Conservation (phyloP, 83 land plant genomes). For the Picea engelmannii region DNA sequence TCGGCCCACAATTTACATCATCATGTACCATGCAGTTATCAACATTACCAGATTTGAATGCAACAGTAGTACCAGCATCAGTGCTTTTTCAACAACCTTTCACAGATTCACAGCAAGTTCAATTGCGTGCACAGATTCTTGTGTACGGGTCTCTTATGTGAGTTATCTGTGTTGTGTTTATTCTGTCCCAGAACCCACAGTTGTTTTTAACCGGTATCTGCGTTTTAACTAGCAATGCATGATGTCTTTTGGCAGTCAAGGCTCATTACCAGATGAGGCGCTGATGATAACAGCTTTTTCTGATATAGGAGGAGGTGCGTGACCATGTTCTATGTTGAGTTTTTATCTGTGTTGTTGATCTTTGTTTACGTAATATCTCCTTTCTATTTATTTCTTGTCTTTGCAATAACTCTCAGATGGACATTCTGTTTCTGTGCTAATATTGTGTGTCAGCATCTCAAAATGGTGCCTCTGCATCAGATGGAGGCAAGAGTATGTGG, state of each 20-base stretch:
- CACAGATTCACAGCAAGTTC: conserved; percentile 76
- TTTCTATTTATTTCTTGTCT: not conserved
- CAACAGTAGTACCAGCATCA: no score
- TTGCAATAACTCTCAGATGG: not conserved
- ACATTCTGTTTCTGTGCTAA: not conserved
- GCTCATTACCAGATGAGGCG: conserved; percentile 78
- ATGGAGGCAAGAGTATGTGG: conserved; percentile 64
- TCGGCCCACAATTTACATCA: conserved; percentile 23
- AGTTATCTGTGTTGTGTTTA: conserved; percentile 20
- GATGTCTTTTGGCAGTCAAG: conserved; percentile 58
- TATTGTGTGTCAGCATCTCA: conserved; percentile 10
- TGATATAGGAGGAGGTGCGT: conserved; percentile 44
- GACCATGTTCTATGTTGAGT: not conserved
- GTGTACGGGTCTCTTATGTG: conserved; percentile 90
- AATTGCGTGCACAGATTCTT: conserved; percentile 85
- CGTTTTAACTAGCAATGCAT: not conserved
- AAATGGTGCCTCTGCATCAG: conserved; percentile 17
- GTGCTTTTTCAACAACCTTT: conserved; percentile 58
- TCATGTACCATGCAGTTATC: conserved; percentile 24
- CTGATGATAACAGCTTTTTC: conserved; percentile 86
- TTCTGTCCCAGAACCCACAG: not conserved
- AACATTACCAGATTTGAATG: not conserved
- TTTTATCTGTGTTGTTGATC: conserved; percentile 5
- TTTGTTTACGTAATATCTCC: not conserved
- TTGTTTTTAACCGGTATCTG: not conserved